Evolutionary conservation across 1,284 basidiomycete genomes (phyloP), one percentile per base, ranked within the genome.

Genomic region (Kalmanozyma brasiliensis): DNA sequence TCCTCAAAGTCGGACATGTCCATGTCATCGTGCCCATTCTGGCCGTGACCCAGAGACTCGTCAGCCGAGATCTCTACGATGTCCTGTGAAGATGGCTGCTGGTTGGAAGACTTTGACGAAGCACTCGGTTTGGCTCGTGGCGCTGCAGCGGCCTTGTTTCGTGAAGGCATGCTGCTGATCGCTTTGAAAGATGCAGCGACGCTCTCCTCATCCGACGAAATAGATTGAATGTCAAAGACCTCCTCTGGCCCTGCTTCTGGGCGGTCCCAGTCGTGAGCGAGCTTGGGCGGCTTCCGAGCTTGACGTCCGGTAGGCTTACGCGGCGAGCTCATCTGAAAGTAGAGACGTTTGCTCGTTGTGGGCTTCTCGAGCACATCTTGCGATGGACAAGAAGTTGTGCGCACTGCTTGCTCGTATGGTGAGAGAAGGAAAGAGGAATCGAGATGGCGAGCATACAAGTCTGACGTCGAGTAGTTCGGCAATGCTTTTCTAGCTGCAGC

Each of bases 1-100:
- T 73, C 65, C 24, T 76, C 77, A 22, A 73, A 51, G 14, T 78
- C 73, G 13, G 65, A 42, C 47, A 73, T 42, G 24, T 62, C 64
- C 35, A 67, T 65, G 8, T 72, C 68, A 13, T 64, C 45, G 34
- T 63, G 38, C 5, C 14, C 34, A 11, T 68, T 38, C 1, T 65
- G 29, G 4, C 22, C 40, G 0, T 64, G 55, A 3, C 24, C 48
- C 2, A 61, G 49, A 8, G 61, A 66, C 0, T 35, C 62, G n/a
- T 66, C 64, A 20, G 56, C 57, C 16, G 52, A 45, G 13, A 67
- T 49, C 29, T 68, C 64, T 34, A 67, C 52, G 30, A 57, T 36
- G 23, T 63, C 51, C 7, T 49, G 43, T 26, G 59, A 26, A 4
- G 26, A 11, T 22, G 45, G 41, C 30, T 40, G 51, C 33, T 51